Base-by-base conservation (phyloP, 176 grass and related monocot genomes). In the Urochloa ruziziensis region DNA sequence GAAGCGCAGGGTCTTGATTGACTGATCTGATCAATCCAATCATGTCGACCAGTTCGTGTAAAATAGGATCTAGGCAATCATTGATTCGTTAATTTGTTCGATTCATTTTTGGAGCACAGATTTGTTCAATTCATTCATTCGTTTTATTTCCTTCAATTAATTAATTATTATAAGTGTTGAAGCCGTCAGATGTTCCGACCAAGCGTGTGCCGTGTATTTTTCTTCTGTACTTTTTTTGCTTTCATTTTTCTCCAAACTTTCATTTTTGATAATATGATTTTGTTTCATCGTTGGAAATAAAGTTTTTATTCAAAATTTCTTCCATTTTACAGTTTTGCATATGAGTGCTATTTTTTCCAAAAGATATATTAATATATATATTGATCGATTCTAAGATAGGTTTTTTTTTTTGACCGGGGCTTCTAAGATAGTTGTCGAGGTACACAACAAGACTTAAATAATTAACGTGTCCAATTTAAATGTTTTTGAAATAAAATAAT, bases 1-100 rank as follows among this genome's bases (percentile, higher is more conserved):
- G 89, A 97, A 94, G 63, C 67, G 60, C 30, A 77, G 78, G 68
- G 10, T 59, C 29, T 78, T 10, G n/a, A 7, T 23, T 59, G 76
- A 52, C 18, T 32, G 5, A 67, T 13, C 18, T 32, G 5, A 67
- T 13, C 23, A 27, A 6, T 51, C 2, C 7, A 8, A 7, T 6
- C 17, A 17, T 24, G 47, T 36, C 19, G 21, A 14, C 21, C 10
- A 61, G 39, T 17, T 74, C 34, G 10, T 80, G 82, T 71, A 63
- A 28, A 85, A 35, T 42, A 3, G 51, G 30, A 69, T 25, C 21
- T 75, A 1, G 17, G 35, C 34, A 34, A 5, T 48, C 46, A 34
- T 62, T 72, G 48, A 53, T 53, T 51, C 40, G 11, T 74, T 83
- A 10, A 74, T 74, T 70, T 27, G 6, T 47, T 71, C 14, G 25